Evolutionary conservation across 805 yeast genomes (phyloP), one percentile per base, ranked within the genome.

Genomic region (Ogataea thermomethanolica): DNA sequence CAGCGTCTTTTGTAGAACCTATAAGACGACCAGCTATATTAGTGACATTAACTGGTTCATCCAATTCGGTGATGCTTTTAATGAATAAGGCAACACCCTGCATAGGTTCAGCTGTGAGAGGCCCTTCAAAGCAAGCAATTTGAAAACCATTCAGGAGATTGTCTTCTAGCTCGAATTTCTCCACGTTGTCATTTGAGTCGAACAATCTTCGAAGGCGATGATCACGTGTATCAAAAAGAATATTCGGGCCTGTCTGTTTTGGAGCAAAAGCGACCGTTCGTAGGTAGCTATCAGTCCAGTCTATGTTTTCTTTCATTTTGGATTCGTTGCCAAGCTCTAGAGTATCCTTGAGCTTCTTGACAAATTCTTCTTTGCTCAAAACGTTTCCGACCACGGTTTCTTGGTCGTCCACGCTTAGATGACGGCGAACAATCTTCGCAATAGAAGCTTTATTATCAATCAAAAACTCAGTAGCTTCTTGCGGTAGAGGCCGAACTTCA

Each of bases 131-230:
- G 33, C 79, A 76, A 4, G 96, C 87, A 27, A 88, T 64, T 58
- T 87, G 95, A 62, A 89, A 90, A 1, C 96, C 99, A 50, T 84
- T 82, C 33, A 85, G 55, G 2, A 91, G 62, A 52, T 82, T 78
- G 37, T 81, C 80, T 47, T 79, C 84, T 55, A 66, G 75, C 36
- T 66, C 69, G 43, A 70, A 66, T 30, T 46, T 38, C 2, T 29
- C 33, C 2, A 29, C 7, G 12, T 17, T 43, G 14, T 33, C 9
- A n/a, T 41, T 32, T 15, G 31, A 17, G 8, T 40, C 39, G 25
- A 66, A 61, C 29, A 70, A 37, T 25, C 73, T 59, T 32, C 69
- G 58, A 5, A 73, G 53, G 1, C 36, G 37, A n/a, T 50, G 44
- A 8, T 60, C 54, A 2, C 67, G 64, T 3, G 73, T 57, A 51